Evolutionary conservation across 2,329 filamentous ascomycete genomes (phyloP).

Genomic region (Onygenales sp.): DNA sequence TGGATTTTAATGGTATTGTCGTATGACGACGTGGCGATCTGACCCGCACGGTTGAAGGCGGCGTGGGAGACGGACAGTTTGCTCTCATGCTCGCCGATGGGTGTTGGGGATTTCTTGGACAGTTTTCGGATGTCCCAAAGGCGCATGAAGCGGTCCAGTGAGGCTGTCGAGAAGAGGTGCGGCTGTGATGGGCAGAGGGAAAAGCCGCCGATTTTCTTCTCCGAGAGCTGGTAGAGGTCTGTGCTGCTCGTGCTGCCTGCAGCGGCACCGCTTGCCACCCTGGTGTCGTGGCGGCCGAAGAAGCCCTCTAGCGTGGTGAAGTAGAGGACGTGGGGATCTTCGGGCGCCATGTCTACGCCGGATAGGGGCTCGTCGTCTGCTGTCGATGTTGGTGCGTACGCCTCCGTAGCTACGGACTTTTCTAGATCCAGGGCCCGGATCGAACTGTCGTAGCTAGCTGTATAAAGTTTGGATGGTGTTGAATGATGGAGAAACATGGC

Average conservation of each 20-base stretch:
- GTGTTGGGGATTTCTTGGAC: conserved; percentile 54
- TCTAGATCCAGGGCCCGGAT: conserved; percentile 78
- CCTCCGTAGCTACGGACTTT: conserved; percentile 68
- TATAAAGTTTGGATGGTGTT: conserved; percentile 67
- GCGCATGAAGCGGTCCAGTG: conserved; percentile 77
- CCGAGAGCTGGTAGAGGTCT: conserved; percentile 65
- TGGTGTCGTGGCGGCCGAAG: conserved; percentile 72
- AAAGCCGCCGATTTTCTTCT: conserved; percentile 95
- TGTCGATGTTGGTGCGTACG: conserved; percentile 65
- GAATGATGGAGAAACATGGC: conserved; percentile 68
- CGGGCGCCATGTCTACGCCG: conserved; percentile 66
- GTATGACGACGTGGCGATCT: conserved; percentile 85
- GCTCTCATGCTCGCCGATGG: conserved; percentile 74
- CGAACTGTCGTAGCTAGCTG: conserved; percentile 85
- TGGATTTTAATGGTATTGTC: conserved; percentile 95
- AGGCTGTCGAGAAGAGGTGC: conserved; percentile 80
- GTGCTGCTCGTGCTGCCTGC: conserved; percentile 38
- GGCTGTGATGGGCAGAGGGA: conserved; percentile 69
- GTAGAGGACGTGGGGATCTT: conserved; percentile 64
- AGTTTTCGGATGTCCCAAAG: conserved; percentile 82
- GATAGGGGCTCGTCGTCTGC: conserved; percentile 71
- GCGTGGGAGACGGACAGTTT: conserved; percentile 85
- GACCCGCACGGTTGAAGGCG: conserved; percentile 74
- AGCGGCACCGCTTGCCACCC: conserved; percentile 35
- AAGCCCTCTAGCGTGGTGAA: conserved; percentile 79